These are phyloP conservation scores for Saitozyma podzolica DNA, from an alignment of 768 basidiomycete species.

Conservation along the genomic window DNA sequence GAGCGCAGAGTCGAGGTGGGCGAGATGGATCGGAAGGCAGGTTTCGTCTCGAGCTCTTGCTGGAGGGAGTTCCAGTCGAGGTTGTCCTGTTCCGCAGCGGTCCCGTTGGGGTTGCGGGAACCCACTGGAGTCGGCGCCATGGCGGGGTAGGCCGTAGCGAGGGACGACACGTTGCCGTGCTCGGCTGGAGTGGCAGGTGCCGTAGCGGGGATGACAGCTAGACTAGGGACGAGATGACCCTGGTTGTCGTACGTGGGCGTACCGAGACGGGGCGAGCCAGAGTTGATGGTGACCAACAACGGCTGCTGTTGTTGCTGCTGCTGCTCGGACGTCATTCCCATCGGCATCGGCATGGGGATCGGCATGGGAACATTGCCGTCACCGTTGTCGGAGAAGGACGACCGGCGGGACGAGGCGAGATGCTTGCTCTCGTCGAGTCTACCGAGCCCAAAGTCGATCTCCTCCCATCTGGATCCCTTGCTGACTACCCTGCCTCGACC, in stretches of 20 bases:
- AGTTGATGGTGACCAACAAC: conserved; percentile 14
- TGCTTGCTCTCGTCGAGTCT: conserved; percentile 40
- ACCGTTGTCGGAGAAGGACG: conserved; percentile 23
- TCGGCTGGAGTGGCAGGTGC: conserved; percentile 36
- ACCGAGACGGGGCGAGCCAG: conserved; percentile 22
- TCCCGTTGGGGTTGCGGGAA: conserved; percentile 2
- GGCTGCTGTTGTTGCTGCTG: conserved; percentile 3
- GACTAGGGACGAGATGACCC: conserved; percentile 24
- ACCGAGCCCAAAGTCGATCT: conserved; percentile 53
- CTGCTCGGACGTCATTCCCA: not conserved
- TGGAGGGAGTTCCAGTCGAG: conserved; percentile 37
- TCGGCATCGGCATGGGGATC: conserved; percentile 13
- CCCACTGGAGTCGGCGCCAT: conserved; percentile 20
- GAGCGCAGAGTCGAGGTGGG: conserved; percentile 42
- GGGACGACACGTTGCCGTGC: conserved; percentile 2
- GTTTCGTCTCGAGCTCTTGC: conserved; percentile 31
- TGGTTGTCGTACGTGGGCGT: conserved; percentile 31
- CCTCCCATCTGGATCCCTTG: conserved; percentile 49
- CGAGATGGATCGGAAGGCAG: conserved; percentile 48
- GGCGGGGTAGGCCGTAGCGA: conserved; percentile 21
- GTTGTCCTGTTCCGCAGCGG: conserved; percentile 8
- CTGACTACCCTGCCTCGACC: conserved; percentile 2
- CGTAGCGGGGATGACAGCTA: conserved; percentile 40
- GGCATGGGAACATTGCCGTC: conserved; percentile 9
- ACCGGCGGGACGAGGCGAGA: conserved; percentile 10